Evolutionary conservation across 2,329 filamentous ascomycete genomes (phyloP).

Genomic region (Ophiocordyceps sinensis): DNA sequence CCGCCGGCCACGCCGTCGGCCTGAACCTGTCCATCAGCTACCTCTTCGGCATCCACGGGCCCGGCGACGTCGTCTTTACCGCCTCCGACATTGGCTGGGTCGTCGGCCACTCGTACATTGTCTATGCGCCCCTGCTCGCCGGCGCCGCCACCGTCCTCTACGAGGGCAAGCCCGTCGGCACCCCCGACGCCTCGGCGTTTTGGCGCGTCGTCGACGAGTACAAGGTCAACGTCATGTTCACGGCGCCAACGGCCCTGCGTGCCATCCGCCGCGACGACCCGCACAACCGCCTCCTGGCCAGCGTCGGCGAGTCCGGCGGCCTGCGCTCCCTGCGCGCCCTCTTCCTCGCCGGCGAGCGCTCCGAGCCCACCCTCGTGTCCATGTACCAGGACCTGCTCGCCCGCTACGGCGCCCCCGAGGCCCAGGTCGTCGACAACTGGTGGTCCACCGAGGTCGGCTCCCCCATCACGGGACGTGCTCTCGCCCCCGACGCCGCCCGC

Average conservation of each 20-base stretch:
- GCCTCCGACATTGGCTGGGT: constrained; percentile 86
- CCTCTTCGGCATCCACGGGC: constrained; percentile 68
- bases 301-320: constrained; percentile 51
- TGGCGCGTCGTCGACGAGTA: constrained; percentile 81
- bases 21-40: constrained; percentile 71
- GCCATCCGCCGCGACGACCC: constrained; percentile 81
- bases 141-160: constrained; percentile 80
- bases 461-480: constrained; percentile 40
- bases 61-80: constrained; percentile 61
- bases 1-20: constrained; percentile 76
- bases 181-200: constrained; percentile 73
- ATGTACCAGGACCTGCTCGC: constrained; percentile 64
- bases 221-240: constrained; percentile 71
- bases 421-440: constrained; percentile 45
- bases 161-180: constrained; percentile 88
- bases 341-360: constrained; percentile 80
- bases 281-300: constrained; percentile 49
- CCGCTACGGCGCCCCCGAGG: constrained; percentile 47
- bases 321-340: constrained; percentile 58
- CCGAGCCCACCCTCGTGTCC: constrained; percentile 71
- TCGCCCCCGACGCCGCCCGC: constrained; percentile 42
- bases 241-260: constrained; percentile 73
- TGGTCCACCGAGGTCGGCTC: constrained; percentile 47
- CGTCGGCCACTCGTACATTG: constrained; percentile 57
- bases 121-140: constrained; percentile 74